Conservation (phyloP, 2,329 filamentous ascomycete genomes). For the Arthrobotrys pseudoclavata region DNA sequence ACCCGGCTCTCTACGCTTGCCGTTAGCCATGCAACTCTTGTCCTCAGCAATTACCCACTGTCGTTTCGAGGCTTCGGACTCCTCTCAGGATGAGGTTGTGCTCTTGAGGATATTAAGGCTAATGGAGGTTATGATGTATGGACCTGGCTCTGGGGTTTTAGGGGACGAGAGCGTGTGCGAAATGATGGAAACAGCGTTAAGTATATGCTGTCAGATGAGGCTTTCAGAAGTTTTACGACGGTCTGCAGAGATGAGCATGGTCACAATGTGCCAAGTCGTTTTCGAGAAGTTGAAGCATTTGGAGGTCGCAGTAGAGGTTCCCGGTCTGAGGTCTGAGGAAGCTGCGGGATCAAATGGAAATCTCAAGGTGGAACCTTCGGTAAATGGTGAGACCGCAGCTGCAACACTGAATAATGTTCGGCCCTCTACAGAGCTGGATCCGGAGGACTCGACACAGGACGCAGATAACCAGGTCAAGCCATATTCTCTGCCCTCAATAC, state of each 20-base stretch:
- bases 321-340: constrained; percentile 76
- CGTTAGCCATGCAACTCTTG: constrained; percentile 91
- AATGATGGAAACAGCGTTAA: constrained; percentile 98
- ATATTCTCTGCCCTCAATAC: constrained; percentile 92
- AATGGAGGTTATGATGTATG: constrained; percentile 98
- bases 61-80: constrained; percentile 95
- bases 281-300: constrained; percentile 92
- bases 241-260: constrained; percentile 96
- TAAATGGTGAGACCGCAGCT: constrained; percentile 72
- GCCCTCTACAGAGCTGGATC: constrained; percentile 64
- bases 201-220: constrained; percentile 94
- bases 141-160: constrained; percentile 90
- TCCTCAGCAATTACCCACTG: constrained; percentile 97
- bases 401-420: constrained; percentile 57
- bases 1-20: constrained; percentile 84
- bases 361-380: constrained; percentile 85
- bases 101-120: constrained; percentile 92
- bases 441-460: constrained; percentile 69
- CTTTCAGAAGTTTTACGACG: constrained; percentile 90
- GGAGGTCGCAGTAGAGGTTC: constrained; percentile 76
- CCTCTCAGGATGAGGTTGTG: constrained; percentile 94
- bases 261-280: constrained; percentile 98
- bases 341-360: constrained; percentile 78
- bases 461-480: constrained; percentile 74
- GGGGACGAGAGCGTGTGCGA: constrained; percentile 98